phyloP scores from a whole-genome alignment of 2,329 filamentous ascomycete species.

The Polytolypa hystricis region DNA sequence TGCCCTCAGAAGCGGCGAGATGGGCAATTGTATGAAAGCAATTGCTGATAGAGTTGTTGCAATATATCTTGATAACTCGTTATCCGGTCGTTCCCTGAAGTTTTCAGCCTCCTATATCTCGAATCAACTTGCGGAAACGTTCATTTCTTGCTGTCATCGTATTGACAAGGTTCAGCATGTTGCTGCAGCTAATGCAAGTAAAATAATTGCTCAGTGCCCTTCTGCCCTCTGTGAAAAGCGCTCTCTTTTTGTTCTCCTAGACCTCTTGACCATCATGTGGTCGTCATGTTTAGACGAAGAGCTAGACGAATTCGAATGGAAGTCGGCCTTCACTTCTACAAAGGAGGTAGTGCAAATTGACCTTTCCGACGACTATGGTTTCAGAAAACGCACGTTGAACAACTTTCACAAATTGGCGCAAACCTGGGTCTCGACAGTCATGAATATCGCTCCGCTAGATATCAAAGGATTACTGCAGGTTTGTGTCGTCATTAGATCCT shows the following conservation, averaged over 20 bases:
- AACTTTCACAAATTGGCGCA: conserved; percentile 66
- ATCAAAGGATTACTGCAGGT: conserved; percentile 78
- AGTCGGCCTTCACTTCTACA: conserved; percentile 65
- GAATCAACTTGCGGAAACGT: conserved; percentile 71
- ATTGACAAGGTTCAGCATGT: conserved; percentile 85
- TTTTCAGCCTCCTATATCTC: conserved; percentile 93
- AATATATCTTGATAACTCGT: conserved; percentile 65
- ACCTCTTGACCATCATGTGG: conserved; percentile 92
- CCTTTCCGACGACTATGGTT: conserved; percentile 83
- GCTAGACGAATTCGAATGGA: conserved; percentile 84
- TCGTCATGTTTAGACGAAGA: conserved; percentile 86
- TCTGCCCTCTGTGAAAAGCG: conserved; percentile 82
- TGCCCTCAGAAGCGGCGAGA: conserved; percentile 53
- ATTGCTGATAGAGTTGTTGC: conserved; percentile 61
- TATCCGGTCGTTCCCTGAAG: conserved; percentile 57
- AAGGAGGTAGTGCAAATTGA: conserved; percentile 72
- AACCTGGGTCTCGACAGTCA: conserved; percentile 66
- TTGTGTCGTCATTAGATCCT: conserved; percentile 6
- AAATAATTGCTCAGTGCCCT: conserved; percentile 72
- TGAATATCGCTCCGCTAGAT: conserved; percentile 80
- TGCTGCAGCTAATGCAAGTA: conserved; percentile 70
- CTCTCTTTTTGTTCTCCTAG: conserved; percentile 83
- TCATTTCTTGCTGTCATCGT: conserved; percentile 84
- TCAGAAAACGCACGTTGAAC: conserved; percentile 69
- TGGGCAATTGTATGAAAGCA: conserved; percentile 52